A percentile compares a stretch with the other conserved stretches of the same genome.
phyloP scores from a whole-genome alignment of 106 monocot genomes.

The Alisma plantagoaquatica region DNA sequence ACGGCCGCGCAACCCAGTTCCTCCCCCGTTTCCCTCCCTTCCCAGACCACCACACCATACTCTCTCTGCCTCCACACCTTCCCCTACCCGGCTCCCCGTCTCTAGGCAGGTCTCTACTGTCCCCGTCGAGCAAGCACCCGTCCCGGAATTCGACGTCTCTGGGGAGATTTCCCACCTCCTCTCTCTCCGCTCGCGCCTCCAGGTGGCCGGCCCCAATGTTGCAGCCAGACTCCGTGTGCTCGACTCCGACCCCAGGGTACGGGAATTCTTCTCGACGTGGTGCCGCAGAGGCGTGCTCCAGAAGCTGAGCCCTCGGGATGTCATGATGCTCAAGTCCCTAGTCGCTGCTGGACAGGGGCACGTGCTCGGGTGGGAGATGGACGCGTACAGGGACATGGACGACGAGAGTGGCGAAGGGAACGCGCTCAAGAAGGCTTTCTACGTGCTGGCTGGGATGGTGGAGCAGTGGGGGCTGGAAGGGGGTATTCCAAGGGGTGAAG shows the following conservation, averaged over 20 bases:
- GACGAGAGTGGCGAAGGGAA: constrained; percentile 11
- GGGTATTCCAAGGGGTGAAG: constrained; percentile 5
- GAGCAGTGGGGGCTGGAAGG: constrained; percentile 49
- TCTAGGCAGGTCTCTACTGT: neutral
- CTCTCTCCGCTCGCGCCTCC: constrained; percentile 31
- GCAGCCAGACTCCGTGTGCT: constrained; percentile 39
- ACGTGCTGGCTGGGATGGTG: constrained; percentile 51
- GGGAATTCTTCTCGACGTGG: constrained; percentile 24
- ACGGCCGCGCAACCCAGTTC: neutral
- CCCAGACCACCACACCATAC: neutral
- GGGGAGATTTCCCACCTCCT: constrained; percentile 55
- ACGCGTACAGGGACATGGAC: constrained; percentile 7
- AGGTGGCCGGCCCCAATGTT: constrained; percentile 12
- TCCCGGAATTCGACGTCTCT: constrained; percentile 25
- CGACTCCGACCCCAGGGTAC: constrained; percentile 55
- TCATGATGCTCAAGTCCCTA: constrained; percentile 59
- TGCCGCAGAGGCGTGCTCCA: constrained; percentile 1
- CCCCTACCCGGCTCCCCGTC: neutral
- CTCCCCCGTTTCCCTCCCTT: neutral
- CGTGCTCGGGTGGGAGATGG: constrained; percentile 44
- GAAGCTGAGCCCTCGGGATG: constrained; percentile 26
- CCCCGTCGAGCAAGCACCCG: constrained; percentile 22
- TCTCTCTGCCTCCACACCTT: constrained; percentile 1
- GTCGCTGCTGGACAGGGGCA: constrained; percentile 87
- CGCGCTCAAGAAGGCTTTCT: constrained; percentile 48